Evolutionary conservation across 1,139 yeast species (phyloP), one percentile per base, ranked within the genome.

Genomic region (Blastobotrys illinoisensis): DNA sequence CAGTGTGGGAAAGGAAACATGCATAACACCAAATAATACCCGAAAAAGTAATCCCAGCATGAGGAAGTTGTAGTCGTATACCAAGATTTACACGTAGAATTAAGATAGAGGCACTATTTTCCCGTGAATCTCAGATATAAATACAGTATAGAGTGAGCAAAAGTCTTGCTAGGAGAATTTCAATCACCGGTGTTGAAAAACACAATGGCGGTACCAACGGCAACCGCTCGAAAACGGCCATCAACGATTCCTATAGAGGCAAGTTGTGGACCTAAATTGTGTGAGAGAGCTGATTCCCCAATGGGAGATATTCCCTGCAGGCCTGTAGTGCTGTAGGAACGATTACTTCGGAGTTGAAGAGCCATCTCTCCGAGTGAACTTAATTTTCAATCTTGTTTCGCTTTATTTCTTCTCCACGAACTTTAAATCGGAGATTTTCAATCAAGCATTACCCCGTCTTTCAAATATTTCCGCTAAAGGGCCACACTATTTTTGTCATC

Each of bases 381-480:
- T 44, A 18, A 13, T 44, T 23, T 45, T 45, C 14, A 19, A 19
- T 46, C 18, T 46, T 46, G 24, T 46, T 46, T 46, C 28, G 24
- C 18, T 46, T 46, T 46, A n/a, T 24, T 46, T 16, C 9, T n/a
- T 32, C 40, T 32, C 14, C 16, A n/a, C 40, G 40, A 32, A 32
- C 16, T 13, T 13, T 13, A 32, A 32, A 13, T n/a, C 16, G 4
- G 14, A n/a, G 11, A 32, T 3, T 32, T n/a, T 16, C 40, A 32
- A 11, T 7, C 16, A 32, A 13, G 11, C 11, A 32, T 7, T 32
- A 32, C 16, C 40, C 40, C 16, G 7, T 7, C 16, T 32, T 32
- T 32, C 40, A 32, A 32, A 32, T 2, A 13, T 26, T 26, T 5
- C 32, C 32, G 32, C 32, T 26, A 26, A 26, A 26, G 2, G n/a